Conservation (phyloP, 345 rosid species). For the Mallotus nudiflorus region DNA sequence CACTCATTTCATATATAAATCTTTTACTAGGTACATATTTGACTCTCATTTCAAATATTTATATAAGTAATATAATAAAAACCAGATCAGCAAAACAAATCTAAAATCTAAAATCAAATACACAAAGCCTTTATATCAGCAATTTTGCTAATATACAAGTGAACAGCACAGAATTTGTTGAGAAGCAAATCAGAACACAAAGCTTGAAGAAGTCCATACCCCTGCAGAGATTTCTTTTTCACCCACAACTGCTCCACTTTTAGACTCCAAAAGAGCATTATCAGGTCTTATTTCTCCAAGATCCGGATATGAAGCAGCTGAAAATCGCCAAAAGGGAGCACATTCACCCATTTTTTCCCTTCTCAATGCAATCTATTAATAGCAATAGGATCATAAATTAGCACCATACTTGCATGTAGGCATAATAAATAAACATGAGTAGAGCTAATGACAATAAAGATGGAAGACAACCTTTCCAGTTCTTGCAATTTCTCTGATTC, state of each 20-base stretch:
- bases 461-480: constrained; percentile 61
- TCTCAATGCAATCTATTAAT: constrained; percentile 77
- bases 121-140: neutral
- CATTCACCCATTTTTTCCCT: constrained; percentile 88
- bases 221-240: constrained; percentile 47
- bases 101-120: neutral
- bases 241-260: constrained; percentile 36
- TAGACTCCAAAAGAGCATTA: constrained; percentile 44
- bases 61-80: neutral
- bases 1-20: too few species aligned
- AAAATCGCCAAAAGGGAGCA: constrained; percentile 98
- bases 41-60: too few species aligned
- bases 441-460: constrained; percentile 8
- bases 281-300: constrained; percentile 49
- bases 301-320: constrained; percentile 97
- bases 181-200: constrained; percentile 10
- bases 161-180: neutral
- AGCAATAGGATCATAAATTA: constrained; percentile 16
- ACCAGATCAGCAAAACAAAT: neutral
- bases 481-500: constrained; percentile 86
- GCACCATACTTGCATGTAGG: neutral
- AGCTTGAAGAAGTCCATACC: constrained; percentile 47
- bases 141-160: neutral
- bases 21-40: too few species aligned
- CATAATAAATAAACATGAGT: neutral